Evolutionary conservation across 257 asterid genomes (phyloP), one percentile per base, ranked within the genome.

Genomic region (Solanum sejunctum): DNA sequence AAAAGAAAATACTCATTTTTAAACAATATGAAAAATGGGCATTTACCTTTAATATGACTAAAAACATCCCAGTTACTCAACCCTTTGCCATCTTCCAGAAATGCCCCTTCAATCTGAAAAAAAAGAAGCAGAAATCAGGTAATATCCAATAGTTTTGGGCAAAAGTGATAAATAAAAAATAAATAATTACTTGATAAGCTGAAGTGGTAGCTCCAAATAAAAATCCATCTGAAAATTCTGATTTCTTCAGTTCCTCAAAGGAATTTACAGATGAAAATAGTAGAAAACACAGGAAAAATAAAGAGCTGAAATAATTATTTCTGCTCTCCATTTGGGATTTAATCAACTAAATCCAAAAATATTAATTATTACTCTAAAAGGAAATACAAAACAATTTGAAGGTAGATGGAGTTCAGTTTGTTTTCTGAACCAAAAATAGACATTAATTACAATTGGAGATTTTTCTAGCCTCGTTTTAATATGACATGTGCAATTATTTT

Each of bases 11-110:
- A 2, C 21, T 56, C 60, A 55, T 11, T 8, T 18, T 57, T 3
- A 57, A 57, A 57, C 17, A 32, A 60, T 16, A 1, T 4, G 41
- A 39, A 64, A 83, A 57, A 12, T 17, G 6, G 5, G 43, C 64
- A 61, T 26, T 36, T 80, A 92, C 99, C 97, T 41, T 87, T 66
- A 21, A 61, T 63, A 26, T 64, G 88, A 86, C 87, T 91, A 79
- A 91, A 95, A 87, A 63, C 85, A 61, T 95, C 98, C 98, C 99
- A 95, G 84, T 94, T 95, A 88, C 93, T 93, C 5, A 88, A 67
- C 43, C 97, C 84, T 84, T 84, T 91, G 1, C 97, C 98, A 87
- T 91, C 97, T 91, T 96, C 96, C 78, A 63, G 86, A 90, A 75
- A 64, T 64, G 91, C 98, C 54, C 98, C 99, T 88, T 94, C 99